Percentiles rank a stretch among this genome's conserved stretches.
Conservation (phyloP, 305 asterid genomes). For the Fraxinus sp. region DNA sequence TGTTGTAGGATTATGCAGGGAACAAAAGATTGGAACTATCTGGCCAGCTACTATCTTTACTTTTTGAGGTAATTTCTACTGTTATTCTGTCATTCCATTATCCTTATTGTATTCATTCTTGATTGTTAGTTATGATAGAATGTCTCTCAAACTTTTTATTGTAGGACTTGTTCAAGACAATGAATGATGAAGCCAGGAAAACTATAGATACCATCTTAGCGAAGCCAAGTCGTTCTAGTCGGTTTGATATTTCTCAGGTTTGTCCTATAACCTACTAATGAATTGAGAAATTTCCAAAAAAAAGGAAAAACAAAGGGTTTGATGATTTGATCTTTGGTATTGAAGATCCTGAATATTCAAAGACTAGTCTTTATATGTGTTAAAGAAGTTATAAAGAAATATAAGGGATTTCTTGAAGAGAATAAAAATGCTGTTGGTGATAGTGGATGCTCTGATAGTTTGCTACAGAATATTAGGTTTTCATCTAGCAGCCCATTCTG, state of each 20-base stretch:
- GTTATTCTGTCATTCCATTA: constrained; percentile 13
- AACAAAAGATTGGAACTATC: constrained; percentile 94
- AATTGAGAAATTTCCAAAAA: background rate
- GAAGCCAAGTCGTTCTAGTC: constrained; percentile 49
- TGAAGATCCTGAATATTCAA: background rate
- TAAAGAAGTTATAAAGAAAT: background rate
- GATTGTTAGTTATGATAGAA: constrained; percentile 9
- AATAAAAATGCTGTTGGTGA: constrained; percentile 22
- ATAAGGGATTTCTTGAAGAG: background rate
- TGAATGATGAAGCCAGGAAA: constrained; percentile 64
- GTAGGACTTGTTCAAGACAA: constrained; percentile 87
- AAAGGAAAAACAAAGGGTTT: constrained; percentile 7
- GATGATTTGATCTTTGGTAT: constrained; percentile 1
- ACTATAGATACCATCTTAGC: constrained; percentile 37
- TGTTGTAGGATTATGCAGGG: constrained; percentile 83
- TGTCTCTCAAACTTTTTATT: constrained; percentile 22
- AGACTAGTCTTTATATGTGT: background rate
- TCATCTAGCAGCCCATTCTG: background rate
- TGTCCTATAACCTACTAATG: constrained; percentile 16
- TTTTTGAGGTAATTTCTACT: constrained; percentile 71
- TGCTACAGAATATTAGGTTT: background rate
- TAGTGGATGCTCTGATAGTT: constrained; percentile 7
- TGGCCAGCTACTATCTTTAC: constrained; percentile 79
- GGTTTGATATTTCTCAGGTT: constrained; percentile 71
- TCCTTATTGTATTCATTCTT: constrained; percentile 6